Conservation (phyloP, 345 rosid genomes). For the Sisymbrium irio region DNA sequence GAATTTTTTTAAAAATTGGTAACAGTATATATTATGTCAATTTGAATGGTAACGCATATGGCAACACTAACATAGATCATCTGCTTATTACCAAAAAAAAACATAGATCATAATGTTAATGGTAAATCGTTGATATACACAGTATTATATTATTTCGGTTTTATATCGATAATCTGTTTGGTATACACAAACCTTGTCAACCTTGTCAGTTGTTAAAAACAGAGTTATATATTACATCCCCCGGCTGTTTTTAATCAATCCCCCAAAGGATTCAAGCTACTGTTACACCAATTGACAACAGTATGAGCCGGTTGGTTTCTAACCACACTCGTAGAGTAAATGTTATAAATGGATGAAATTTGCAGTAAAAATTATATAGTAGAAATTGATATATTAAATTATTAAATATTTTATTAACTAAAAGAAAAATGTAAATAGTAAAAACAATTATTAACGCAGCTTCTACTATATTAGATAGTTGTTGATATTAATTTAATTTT, state of each 20-base stretch:
- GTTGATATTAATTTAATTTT: too few species aligned
- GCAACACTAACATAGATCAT: neutral
- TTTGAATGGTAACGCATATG: neutral
- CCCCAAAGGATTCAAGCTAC: neutral
- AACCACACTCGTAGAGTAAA: constrained; percentile 21
- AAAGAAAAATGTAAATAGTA: too few species aligned
- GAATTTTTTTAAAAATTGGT: too few species aligned
- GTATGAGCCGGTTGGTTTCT: constrained; percentile 12
- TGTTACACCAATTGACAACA: constrained; percentile 11
- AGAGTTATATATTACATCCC: neutral
- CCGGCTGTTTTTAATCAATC: neutral
- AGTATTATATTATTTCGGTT: neutral
- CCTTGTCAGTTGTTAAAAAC: neutral
- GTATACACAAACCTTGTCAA: too few species aligned
- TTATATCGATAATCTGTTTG: neutral
- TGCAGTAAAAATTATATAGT: too few species aligned
- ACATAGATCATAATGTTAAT: neutral
- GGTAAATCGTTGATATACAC: neutral
- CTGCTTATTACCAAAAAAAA: too few species aligned
- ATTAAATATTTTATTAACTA: too few species aligned
- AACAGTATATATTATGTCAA: neutral
- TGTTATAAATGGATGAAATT: too few species aligned
- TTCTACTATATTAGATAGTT: too few species aligned
- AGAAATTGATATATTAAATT: too few species aligned
- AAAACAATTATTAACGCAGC: too few species aligned